Conservation (phyloP, 805 yeast genomes). For the Teunomyces cretensis region DNA sequence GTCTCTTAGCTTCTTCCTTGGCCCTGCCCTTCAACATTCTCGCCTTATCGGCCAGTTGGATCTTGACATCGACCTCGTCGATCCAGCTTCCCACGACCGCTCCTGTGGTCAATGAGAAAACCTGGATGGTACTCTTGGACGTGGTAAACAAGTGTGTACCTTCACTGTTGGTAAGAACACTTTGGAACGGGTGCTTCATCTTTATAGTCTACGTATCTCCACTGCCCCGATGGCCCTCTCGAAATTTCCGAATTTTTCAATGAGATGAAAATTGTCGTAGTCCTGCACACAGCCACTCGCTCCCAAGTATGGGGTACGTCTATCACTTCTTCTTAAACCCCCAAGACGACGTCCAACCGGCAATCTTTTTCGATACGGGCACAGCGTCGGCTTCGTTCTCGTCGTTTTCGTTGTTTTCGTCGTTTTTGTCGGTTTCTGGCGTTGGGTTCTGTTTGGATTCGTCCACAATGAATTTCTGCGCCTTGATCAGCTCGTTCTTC, state of each 20-base stretch:
- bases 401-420: slow-evolving; percentile 2
- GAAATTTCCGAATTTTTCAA: not conserved
- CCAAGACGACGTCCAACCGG: slow-evolving; percentile 12
- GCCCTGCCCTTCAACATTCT: slow-evolving; percentile 6
- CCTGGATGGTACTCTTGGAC: slow-evolving; percentile 59
- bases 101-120: slow-evolving; percentile 42
- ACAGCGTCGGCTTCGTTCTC: not conserved
- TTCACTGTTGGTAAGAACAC: slow-evolving; percentile 42
- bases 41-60: slow-evolving; percentile 1
- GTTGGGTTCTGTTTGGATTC: slow-evolving; percentile 5
- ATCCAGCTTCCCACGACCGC: slow-evolving; percentile 57
- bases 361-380: not conserved
- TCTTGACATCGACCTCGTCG: slow-evolving; percentile 51
- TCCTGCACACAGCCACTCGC: not conserved
- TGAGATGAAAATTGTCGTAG: not conserved
- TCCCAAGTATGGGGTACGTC: not conserved
- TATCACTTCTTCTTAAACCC: slow-evolving; percentile 15
- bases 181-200: slow-evolving; percentile 75
- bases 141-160: slow-evolving; percentile 55
- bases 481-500: slow-evolving; percentile 6
- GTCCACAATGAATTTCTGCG: slow-evolving; percentile 12
- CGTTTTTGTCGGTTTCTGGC: slow-evolving; percentile 1
- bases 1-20: slow-evolving; percentile 39
- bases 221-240: slow-evolving; percentile 1
- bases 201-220: not conserved